Evolutionary conservation across 495 filamentous ascomycete genomes (phyloP).

Genomic region (Neurospora sp.): DNA sequence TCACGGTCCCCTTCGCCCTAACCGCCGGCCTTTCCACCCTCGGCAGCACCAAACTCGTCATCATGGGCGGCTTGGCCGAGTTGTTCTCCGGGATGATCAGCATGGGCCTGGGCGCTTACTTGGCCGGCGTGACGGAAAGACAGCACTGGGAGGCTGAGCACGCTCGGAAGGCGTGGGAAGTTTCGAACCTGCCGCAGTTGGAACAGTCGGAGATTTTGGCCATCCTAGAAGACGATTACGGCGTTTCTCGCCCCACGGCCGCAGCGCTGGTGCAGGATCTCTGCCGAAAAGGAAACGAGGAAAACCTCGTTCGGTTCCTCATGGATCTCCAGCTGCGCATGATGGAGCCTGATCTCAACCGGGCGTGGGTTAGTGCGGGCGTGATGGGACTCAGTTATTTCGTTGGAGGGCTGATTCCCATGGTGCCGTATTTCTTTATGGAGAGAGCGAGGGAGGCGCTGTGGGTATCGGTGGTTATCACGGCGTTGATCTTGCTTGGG

Average conservation of each 20-base stretch:
- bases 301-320: conserved; percentile 41
- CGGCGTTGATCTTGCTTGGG: conserved; percentile 37
- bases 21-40: conserved; percentile 43
- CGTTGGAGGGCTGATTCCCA: conserved; percentile 44
- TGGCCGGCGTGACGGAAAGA: conserved; percentile 38
- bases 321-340: conserved; percentile 45
- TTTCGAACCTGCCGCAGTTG: conserved; percentile 26
- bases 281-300: conserved; percentile 19
- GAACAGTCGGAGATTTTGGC: conserved; percentile 35
- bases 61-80: conserved; percentile 52
- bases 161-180: conserved; percentile 31
- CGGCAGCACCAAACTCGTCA: conserved; percentile 44
- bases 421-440: conserved; percentile 48
- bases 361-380: conserved; percentile 36
- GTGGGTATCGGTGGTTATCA: conserved; percentile 40
- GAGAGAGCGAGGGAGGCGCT: conserved; percentile 33
- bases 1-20: conserved; percentile 48
- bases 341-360: conserved; percentile 29
- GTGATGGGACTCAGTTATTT: conserved; percentile 47
- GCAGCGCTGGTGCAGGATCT: conserved; percentile 31
- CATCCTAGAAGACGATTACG: conserved; percentile 31
- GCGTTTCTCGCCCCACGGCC: conserved; percentile 20
- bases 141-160: conserved; percentile 39
- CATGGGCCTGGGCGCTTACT: conserved; percentile 54
- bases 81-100: conserved; percentile 50